Evolutionary conservation across 2,329 filamentous ascomycete genomes (phyloP).

Genomic region (Fusarium transvaalense): DNA sequence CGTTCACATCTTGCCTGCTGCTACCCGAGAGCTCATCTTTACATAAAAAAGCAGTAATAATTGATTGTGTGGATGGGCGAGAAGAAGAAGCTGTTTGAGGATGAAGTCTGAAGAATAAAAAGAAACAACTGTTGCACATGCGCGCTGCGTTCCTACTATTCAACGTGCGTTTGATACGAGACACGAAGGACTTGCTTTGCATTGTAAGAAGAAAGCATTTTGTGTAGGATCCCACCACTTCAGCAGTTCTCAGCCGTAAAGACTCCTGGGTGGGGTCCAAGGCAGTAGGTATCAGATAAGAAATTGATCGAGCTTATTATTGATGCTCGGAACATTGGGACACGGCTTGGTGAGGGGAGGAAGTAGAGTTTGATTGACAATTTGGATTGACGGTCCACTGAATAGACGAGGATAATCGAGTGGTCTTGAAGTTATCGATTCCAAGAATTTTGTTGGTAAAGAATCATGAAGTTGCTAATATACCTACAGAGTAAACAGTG

Average conservation of each 20-base stretch:
- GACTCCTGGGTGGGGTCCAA: slow-evolving; percentile 18
- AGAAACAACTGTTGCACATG: neutral
- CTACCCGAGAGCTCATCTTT: neutral
- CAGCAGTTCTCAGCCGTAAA: neutral
- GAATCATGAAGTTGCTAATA: neutral
- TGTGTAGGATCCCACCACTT: slow-evolving; percentile 26
- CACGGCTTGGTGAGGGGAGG: neutral
- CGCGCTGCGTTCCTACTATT: neutral
- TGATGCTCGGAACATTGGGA: slow-evolving; percentile 14
- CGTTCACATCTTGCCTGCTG: slow-evolving; percentile 6
- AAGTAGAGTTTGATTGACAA: neutral
- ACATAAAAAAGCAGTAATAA: slow-evolving; percentile 8
- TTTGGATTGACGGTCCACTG: neutral
- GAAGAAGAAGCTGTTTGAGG: slow-evolving; percentile 20
- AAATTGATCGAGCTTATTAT: neutral
- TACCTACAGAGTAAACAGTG: no score
- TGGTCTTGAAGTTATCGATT: neutral
- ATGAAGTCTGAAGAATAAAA: neutral
- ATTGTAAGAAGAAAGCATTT: neutral
- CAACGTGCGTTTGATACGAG: neutral
- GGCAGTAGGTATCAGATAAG: slow-evolving; percentile 29
- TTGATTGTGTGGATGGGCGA: neutral
- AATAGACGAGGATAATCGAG: neutral
- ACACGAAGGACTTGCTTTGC: neutral
- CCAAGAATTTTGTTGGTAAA: neutral